Evolutionary conservation across 805 yeast species (phyloP).

Genomic region (Starmerella floris): DNA sequence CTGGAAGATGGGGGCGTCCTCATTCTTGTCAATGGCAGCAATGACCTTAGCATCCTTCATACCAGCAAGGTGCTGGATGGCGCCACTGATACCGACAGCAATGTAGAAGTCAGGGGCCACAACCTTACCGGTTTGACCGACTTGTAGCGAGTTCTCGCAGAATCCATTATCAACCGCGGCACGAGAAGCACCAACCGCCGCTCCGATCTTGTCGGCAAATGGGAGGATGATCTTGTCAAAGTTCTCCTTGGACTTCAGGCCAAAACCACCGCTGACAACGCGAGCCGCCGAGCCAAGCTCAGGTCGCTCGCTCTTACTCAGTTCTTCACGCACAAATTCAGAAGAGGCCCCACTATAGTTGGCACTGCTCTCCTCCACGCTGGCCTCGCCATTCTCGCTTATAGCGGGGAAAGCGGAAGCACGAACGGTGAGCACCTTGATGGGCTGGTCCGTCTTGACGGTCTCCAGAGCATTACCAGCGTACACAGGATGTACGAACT

Average conservation of each 20-base stretch:
- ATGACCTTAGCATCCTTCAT: constrained; percentile 92
- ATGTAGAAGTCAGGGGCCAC: constrained; percentile 92
- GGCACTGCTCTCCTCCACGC: constrained; percentile 28
- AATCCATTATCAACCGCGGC: constrained; percentile 96
- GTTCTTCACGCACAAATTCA: constrained; percentile 62
- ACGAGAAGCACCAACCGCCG: constrained; percentile 95
- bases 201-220: constrained; percentile 67
- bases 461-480: constrained; percentile 91
- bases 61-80: constrained; percentile 96
- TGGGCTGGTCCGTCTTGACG: constrained; percentile 53
- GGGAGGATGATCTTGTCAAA: constrained; percentile 70
- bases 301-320: constrained; percentile 73
- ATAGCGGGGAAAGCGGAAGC: constrained; percentile 61
- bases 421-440: constrained; percentile 64
- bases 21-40: constrained; percentile 89
- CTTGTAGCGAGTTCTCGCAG: constrained; percentile 91
- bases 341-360: constrained; percentile 29
- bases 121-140: constrained; percentile 96
- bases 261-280: constrained; percentile 90
- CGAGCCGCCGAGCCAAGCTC: constrained; percentile 71
- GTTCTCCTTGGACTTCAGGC: constrained; percentile 76
- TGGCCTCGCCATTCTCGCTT: constrained; percentile 29
- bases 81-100: constrained; percentile 92
- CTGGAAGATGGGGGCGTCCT: constrained; percentile 86
- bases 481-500: constrained; percentile 85